Evolutionary conservation across 2,329 filamentous ascomycete genomes (phyloP).

Genomic region (Lachnellula subtilissima): DNA sequence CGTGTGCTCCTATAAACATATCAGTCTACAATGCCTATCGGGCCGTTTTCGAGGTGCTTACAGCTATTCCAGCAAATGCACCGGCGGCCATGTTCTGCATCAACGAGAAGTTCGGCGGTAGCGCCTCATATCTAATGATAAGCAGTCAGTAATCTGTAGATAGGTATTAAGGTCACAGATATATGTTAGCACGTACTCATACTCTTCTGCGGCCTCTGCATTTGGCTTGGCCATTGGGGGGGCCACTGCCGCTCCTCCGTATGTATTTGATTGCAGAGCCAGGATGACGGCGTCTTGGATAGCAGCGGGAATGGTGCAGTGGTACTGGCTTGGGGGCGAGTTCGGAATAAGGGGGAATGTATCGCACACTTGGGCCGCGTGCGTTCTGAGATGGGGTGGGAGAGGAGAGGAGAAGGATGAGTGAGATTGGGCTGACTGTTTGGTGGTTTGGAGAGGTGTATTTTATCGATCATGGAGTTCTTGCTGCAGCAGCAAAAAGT

Average conservation of each 20-base stretch:
- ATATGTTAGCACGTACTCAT: slow-evolving; percentile 50
- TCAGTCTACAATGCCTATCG: slow-evolving; percentile 18
- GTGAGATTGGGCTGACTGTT: too few species aligned
- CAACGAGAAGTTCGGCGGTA: slow-evolving; percentile 91
- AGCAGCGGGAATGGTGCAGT: slow-evolving; percentile 5
- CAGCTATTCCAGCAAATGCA: slow-evolving; percentile 72
- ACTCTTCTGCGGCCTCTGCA: slow-evolving; percentile 59
- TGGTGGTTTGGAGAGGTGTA: too few species aligned
- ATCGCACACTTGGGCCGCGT: background rate
- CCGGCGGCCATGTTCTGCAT: slow-evolving; percentile 93
- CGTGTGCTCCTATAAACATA: slow-evolving; percentile 71
- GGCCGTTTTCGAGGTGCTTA: slow-evolving; percentile 15
- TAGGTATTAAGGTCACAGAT: slow-evolving; percentile 2
- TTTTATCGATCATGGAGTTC: too few species aligned
- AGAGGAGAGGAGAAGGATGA: background rate
- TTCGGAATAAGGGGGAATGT: background rate
- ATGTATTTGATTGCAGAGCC: slow-evolving; percentile 54
- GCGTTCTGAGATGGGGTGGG: background rate
- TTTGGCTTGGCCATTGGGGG: slow-evolving; percentile 65
- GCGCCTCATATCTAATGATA: slow-evolving; percentile 70
- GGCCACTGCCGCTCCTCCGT: slow-evolving; percentile 62
- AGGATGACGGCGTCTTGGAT: slow-evolving; percentile 46
- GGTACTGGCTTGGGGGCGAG: background rate
- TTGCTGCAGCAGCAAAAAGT: too few species aligned
- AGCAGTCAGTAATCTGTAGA: slow-evolving; percentile 19